phyloP scores from a whole-genome alignment of 106 monocot genomes.

The Phalaenopsis aphrodite region DNA sequence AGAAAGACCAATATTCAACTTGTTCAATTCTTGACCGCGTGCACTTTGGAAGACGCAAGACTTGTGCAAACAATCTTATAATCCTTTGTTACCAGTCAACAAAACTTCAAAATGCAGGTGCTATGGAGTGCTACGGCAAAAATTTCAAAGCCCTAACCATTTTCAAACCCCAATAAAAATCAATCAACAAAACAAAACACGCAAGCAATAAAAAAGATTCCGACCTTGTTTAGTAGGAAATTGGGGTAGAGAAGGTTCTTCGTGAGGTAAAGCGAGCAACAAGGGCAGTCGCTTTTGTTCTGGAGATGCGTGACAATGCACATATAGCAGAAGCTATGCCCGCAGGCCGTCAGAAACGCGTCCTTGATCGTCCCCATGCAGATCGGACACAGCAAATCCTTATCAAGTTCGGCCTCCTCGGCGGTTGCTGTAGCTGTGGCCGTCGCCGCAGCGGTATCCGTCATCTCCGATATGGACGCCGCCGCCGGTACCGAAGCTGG shows the following conservation, averaged over 20 bases:
- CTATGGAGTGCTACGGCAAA: too few relatives aligned
- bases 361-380: conserved; percentile 94
- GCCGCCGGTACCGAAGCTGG: conserved; percentile 1
- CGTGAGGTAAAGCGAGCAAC: conserved; percentile 82
- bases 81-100: neutral
- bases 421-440: conserved; percentile 1
- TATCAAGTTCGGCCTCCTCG: conserved; percentile 23
- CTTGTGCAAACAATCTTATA: neutral
- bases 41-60: neutral
- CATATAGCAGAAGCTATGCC: conserved; percentile 98
- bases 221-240: conserved; percentile 93
- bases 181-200: neutral
- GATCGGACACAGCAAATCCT: conserved; percentile 86
- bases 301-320: conserved; percentile 92
- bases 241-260: conserved; percentile 84
- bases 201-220: neutral
- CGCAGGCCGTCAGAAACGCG: conserved; percentile 86
- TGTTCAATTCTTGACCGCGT: neutral
- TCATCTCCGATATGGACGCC: conserved; percentile 10
- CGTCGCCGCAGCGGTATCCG: conserved; percentile 16
- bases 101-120: neutral
- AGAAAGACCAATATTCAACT: neutral
- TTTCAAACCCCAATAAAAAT: neutral
- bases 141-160: neutral
- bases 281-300: conserved; percentile 94